phyloP scores from a whole-genome alignment of 2,329 filamentous ascomycete genomes.

The Shiraia bambusicola region DNA sequence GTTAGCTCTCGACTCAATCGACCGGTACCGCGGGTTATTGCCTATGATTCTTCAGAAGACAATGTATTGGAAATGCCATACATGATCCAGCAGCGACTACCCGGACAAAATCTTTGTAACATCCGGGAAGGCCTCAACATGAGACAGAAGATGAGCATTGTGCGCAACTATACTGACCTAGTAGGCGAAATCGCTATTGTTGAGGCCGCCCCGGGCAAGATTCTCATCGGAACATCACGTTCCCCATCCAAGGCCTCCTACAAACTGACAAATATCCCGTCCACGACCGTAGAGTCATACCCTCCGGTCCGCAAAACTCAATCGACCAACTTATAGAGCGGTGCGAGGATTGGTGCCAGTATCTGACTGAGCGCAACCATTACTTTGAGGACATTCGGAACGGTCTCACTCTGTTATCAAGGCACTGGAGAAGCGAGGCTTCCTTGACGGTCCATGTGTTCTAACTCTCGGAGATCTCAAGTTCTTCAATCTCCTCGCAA shows the following conservation, averaged over 20 bases:
- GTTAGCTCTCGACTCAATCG: not conserved
- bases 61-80: slow-evolving; percentile 8
- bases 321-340: no score
- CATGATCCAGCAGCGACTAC: slow-evolving; percentile 16
- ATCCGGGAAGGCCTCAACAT: slow-evolving; percentile 6
- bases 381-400: not conserved
- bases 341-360: no score
- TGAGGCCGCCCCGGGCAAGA: no score
- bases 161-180: no score
- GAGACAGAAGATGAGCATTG: slow-evolving; percentile 5
- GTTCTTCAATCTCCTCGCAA: not conserved
- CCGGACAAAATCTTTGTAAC: slow-evolving; percentile 2
- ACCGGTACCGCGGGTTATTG: not conserved
- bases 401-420: not conserved
- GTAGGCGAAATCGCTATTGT: no score
- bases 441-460: not conserved
- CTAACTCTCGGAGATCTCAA: not conserved
- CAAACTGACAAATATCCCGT: no score
- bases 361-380: no score
- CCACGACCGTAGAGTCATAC: no score
- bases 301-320: no score
- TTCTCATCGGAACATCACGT: no score
- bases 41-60: not conserved
- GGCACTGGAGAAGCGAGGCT: not conserved
- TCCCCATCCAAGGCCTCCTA: no score